A percentile compares a stretch with the other conserved stretches of the same genome.
Evolutionary conservation across 2,329 filamentous ascomycete species (phyloP).

Genomic region (Dothidotthia symphoricarpi): DNA sequence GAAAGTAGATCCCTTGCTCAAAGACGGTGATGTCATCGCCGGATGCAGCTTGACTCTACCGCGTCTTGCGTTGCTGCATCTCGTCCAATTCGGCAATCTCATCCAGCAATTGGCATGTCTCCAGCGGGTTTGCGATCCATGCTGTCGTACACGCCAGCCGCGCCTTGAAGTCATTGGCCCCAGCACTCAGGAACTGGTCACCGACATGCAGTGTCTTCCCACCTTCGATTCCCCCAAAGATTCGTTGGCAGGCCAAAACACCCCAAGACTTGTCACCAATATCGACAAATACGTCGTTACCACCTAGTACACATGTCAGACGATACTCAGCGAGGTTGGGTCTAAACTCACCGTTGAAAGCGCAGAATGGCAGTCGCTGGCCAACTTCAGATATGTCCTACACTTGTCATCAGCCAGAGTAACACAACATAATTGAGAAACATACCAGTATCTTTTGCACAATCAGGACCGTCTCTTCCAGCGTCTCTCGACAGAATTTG

Average conservation of each 20-base stretch:
- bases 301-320: constrained; percentile 52
- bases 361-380: constrained; percentile 78
- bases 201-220: constrained; percentile 89
- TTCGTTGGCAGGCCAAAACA: constrained; percentile 86
- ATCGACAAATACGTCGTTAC: constrained; percentile 96
- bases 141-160: constrained; percentile 88
- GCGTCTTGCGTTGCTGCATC: constrained; percentile 41
- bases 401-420: constrained; percentile 9
- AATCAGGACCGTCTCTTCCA: constrained; percentile 94
- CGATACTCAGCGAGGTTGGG: background rate
- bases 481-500: constrained; percentile 78
- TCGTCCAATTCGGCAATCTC: constrained; percentile 61
- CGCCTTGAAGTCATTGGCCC: constrained; percentile 94
- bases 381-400: constrained; percentile 72
- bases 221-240: constrained; percentile 74
- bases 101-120: constrained; percentile 86
- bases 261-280: constrained; percentile 98
- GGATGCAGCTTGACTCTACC: constrained; percentile 5
- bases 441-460: constrained; percentile 77
- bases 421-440: background rate
- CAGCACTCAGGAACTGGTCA: constrained; percentile 88
- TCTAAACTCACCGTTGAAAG: constrained; percentile 71
- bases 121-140: constrained; percentile 90
- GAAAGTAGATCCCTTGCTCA: too few species aligned
- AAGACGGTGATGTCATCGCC: too few species aligned